phyloP scores from a whole-genome alignment of 1,284 basidiomycete genomes.

The Spongiforma sp. region DNA sequence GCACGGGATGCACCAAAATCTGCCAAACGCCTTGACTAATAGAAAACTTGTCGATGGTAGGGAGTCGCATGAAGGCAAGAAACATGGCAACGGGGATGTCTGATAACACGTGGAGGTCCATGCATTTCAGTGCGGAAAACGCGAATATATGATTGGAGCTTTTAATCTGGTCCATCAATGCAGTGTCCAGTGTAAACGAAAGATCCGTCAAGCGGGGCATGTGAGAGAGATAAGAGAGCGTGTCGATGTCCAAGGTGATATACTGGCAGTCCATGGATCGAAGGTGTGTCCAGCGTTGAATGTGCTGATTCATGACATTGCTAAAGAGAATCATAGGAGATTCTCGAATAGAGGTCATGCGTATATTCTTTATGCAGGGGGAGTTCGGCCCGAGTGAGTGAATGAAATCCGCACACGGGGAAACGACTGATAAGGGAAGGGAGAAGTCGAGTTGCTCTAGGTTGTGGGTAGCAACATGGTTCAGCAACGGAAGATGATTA shows the following conservation, averaged over 20 bases:
- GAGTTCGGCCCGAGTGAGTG: background rate
- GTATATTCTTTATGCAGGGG: background rate
- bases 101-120: background rate
- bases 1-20: background rate
- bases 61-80: slow-evolving; percentile 1
- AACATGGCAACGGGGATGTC: background rate
- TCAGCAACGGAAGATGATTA: background rate
- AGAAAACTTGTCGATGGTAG: background rate
- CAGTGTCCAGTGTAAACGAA: background rate
- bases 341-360: background rate
- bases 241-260: background rate
- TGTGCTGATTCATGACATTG: background rate
- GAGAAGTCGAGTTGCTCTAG: background rate
- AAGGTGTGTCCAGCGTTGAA: slow-evolving; percentile 6
- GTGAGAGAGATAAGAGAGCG: background rate
- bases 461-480: background rate
- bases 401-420: background rate
- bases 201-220: background rate
- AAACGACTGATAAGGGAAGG: background rate
- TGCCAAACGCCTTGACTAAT: background rate
- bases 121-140: background rate
- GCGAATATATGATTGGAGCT: background rate
- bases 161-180: background rate
- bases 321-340: background rate
- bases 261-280: background rate